These are phyloP conservation scores for Trypethelium eluteriae DNA, from an alignment of 495 filamentous ascomycete genomes.

Conservation along the genomic window DNA sequence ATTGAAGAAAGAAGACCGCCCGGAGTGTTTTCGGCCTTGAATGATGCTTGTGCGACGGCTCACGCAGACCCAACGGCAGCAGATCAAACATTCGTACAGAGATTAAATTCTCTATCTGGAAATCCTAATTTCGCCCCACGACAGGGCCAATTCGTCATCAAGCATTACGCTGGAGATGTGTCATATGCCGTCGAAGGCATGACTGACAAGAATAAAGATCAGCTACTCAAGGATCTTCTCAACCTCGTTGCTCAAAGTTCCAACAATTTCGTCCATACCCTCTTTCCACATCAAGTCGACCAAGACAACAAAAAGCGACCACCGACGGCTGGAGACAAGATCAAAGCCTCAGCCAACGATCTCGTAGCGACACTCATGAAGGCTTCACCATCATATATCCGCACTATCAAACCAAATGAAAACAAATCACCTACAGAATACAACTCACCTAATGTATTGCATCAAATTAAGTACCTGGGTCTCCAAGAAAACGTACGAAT, in stretches of 20 bases:
- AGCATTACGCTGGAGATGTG: conserved; percentile 98
- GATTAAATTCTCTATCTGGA: conserved; percentile 74
- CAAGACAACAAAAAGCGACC: conserved; percentile 91
- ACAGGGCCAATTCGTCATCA: conserved; percentile 95
- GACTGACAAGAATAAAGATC: conserved; percentile 99
- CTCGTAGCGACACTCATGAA: conserved; percentile 95
- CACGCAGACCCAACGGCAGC: conserved; percentile 91
- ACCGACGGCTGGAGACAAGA: conserved; percentile 94
- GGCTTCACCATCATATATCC: conserved; percentile 91
- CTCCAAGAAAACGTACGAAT: conserved; percentile 98
- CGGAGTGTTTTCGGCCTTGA: conserved; percentile 90
- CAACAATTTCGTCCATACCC: conserved; percentile 73
- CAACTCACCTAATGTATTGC: conserved; percentile 80
- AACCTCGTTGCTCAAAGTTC: conserved; percentile 76
- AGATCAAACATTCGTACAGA: conserved; percentile 90
- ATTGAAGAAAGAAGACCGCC: conserved; percentile 90
- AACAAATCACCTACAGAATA: conserved; percentile 94
- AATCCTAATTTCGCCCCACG: conserved; percentile 88
- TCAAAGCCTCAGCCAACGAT: conserved; percentile 91
- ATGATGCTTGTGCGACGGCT: conserved; percentile 94
- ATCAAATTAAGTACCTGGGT: conserved; percentile 99
- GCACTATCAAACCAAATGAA: conserved; percentile 99
- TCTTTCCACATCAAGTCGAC: conserved; percentile 93
- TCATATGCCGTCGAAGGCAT: conserved; percentile 92
- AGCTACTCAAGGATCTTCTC: conserved; percentile 86